These are phyloP conservation scores for Alternaria panax DNA, from an alignment of 2,329 filamentous ascomycete species.

Conservation along the genomic window DNA sequence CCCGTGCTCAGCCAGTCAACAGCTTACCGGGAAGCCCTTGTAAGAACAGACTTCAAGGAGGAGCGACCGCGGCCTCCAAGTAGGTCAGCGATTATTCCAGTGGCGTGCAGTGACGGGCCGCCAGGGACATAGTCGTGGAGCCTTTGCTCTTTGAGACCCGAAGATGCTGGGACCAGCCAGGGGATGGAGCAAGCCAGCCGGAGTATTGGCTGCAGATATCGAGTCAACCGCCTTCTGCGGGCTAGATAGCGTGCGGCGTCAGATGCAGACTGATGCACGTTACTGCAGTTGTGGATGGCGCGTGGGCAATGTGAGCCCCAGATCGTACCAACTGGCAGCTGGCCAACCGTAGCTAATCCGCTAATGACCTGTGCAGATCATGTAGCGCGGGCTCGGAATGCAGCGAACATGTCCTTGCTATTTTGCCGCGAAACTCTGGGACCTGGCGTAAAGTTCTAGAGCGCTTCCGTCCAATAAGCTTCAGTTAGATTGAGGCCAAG, in stretches of 20 bases:
- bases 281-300: conserved; percentile 34
- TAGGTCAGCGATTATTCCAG: conserved; percentile 33
- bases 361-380: conserved; percentile 46
- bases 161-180: conserved; percentile 33
- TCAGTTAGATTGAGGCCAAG: conserved; percentile 46
- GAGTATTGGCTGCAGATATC: conserved; percentile 41
- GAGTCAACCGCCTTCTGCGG: conserved; percentile 31
- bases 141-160: conserved; percentile 48
- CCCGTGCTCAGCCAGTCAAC: conserved; percentile 37
- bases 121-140: conserved; percentile 48
- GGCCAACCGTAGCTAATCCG: conserved; percentile 41
- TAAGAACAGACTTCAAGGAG: conserved; percentile 27
- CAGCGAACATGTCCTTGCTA: conserved; percentile 43
- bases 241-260: conserved; percentile 41
- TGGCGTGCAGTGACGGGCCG: conserved; percentile 35
- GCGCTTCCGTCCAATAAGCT: conserved; percentile 43
- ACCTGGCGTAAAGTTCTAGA: conserved; percentile 44
- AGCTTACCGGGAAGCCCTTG: conserved; percentile 34
- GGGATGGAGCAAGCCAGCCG: conserved; percentile 34
- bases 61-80: conserved; percentile 28
- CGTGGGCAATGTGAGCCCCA: conserved; percentile 34
- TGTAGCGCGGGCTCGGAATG: conserved; percentile 45
- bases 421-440: conserved; percentile 43
- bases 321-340: conserved; percentile 32
- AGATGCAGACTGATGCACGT: conserved; percentile 36